Conservation (phyloP, 257 asterid species). For the Solanum sitiens region DNA sequence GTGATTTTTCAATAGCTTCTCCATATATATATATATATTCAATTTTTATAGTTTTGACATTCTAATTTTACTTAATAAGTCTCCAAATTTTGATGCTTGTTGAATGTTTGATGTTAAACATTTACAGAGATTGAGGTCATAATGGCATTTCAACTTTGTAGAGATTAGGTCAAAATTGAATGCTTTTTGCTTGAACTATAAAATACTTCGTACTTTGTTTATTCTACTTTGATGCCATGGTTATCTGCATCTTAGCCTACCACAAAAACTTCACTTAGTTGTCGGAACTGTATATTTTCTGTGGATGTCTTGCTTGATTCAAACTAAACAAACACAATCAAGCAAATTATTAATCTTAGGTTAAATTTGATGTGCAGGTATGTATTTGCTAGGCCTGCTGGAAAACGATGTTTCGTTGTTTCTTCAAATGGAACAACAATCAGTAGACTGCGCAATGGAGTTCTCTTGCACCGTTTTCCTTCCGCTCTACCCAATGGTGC, state of each 20-base stretch:
- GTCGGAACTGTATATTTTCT: not conserved
- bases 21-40: not conserved
- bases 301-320: not conserved
- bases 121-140: not conserved
- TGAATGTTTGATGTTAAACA: not conserved
- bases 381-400: constrained; percentile 85
- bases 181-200: not conserved
- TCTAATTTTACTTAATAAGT: not conserved
- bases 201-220: not conserved
- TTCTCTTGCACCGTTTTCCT: constrained; percentile 78
- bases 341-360: not conserved
- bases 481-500: constrained; percentile 88
- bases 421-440: constrained; percentile 76
- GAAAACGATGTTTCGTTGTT: constrained; percentile 87
- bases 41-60: not conserved
- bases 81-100: not conserved
- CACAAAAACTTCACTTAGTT: not conserved
- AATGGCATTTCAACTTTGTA: not conserved
- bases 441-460: constrained; percentile 78
- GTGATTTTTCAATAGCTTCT: constrained; percentile 17
- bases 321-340: not conserved
- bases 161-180: not conserved
- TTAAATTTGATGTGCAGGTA: constrained; percentile 37
- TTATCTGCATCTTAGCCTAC: not conserved
- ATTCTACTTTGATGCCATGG: not conserved